Percentiles rank a stretch among this genome's conserved stretches.
Conservation (phyloP, 1,284 basidiomycete species). For the Microbotryum intermedium region DNA sequence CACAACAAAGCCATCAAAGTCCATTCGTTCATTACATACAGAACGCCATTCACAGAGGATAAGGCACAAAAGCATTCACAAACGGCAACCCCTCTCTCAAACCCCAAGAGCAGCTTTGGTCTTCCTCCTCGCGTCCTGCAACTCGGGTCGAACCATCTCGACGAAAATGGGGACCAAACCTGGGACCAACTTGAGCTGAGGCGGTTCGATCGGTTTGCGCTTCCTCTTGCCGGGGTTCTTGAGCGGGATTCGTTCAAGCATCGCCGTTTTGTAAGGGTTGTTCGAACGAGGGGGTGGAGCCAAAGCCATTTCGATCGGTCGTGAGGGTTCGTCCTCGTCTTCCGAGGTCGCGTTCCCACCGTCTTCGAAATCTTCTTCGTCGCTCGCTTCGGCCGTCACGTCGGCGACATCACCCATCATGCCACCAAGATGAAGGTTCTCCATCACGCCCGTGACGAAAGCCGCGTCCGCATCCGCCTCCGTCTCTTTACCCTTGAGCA, state of each 20-base stretch:
- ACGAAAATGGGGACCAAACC: constrained; percentile 73
- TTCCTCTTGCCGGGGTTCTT: constrained; percentile 41
- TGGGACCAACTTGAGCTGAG: constrained; percentile 66
- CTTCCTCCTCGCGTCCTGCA: constrained; percentile 2
- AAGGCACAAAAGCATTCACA: too few species aligned
- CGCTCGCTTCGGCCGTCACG: constrained; percentile 56
- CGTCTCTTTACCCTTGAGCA: constrained; percentile 53
- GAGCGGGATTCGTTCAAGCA: constrained; percentile 12
- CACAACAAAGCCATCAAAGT: too few species aligned
- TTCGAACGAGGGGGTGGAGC: neutral
- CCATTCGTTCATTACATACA: too few species aligned
- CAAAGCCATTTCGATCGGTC: constrained; percentile 1
- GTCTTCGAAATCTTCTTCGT: constrained; percentile 43
- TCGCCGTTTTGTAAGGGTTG: constrained; percentile 7
- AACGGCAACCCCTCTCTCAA: too few species aligned
- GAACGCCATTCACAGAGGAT: too few species aligned
- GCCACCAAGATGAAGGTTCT: constrained; percentile 69
- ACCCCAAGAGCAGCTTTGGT: neutral
- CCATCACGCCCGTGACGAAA: constrained; percentile 66
- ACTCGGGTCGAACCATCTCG: constrained; percentile 57
- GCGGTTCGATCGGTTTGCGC: constrained; percentile 53
- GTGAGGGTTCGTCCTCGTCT: constrained; percentile 39
- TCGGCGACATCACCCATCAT: constrained; percentile 70
- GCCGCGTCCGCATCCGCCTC: constrained; percentile 69
- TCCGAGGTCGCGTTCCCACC: constrained; percentile 39